Conservation (phyloP, 1,139 yeast genomes). For the Nadsonia starkeyi-henricii region DNA sequence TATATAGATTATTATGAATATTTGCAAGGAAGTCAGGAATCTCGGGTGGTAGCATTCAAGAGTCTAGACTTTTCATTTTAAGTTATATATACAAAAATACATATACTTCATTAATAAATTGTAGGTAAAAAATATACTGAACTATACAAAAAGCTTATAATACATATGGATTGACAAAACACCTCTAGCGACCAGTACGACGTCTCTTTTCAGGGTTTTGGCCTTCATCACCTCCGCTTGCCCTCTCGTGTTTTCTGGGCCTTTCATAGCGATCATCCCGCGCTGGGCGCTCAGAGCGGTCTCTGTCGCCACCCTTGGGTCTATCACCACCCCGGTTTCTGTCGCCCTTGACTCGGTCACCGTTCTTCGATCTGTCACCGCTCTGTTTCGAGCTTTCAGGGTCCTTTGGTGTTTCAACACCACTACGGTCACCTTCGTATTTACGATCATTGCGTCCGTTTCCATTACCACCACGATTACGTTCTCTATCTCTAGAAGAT, state of each 20-base stretch:
- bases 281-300: background rate
- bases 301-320: background rate
- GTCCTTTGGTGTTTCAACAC: background rate
- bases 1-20: too few species aligned
- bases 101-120: background rate
- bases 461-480: background rate
- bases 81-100: background rate
- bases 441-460: background rate
- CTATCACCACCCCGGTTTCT: background rate
- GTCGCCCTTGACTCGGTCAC: background rate
- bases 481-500: background rate
- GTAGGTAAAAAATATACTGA: background rate
- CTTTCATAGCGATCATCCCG: background rate
- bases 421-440: background rate
- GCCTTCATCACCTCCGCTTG: background rate
- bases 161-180: background rate
- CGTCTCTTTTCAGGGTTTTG: background rate
- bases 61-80: too few species aligned
- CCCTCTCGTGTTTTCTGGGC: background rate
- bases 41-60: too few species aligned
- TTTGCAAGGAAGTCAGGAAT: too few species aligned
- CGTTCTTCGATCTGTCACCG: background rate
- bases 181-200: background rate
- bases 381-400: too few species aligned
- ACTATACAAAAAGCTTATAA: background rate